Percentiles rank a stretch among this genome's conserved stretches.
Conservation (phyloP, 2,329 filamentous ascomycete species). For the Diaporthe destruens region DNA sequence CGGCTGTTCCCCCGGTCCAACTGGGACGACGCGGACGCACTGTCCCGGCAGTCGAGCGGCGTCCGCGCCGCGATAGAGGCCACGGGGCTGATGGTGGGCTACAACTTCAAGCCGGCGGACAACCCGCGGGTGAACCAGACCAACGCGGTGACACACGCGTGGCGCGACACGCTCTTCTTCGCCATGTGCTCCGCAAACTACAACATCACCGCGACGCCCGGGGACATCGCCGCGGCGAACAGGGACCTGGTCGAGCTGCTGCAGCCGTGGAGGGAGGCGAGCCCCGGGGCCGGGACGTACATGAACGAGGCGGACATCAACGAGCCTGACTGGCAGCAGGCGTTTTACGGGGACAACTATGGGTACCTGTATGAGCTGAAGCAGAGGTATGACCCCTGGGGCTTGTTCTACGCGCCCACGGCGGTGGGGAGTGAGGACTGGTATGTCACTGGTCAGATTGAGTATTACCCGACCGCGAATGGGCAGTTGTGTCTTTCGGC, state of each 20-base stretch:
- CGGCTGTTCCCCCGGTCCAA: conserved; percentile 53
- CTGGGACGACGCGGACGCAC: conserved; percentile 46
- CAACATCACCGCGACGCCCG: conserved; percentile 6
- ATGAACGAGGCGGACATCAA: conserved; percentile 38
- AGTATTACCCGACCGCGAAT: conserved; percentile 37
- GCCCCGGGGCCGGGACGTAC: conserved; percentile 44
- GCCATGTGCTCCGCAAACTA: conserved; percentile 49
- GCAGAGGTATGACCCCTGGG: conserved; percentile 41
- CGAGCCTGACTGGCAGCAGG: conserved; percentile 41
- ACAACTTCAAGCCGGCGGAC: conserved; percentile 47
- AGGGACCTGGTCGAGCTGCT: conserved; percentile 43
- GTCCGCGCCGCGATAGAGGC: conserved; percentile 44
- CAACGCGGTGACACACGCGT: conserved; percentile 62
- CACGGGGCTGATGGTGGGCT: conserved; percentile 48
- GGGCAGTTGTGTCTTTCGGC: conserved; percentile 32
- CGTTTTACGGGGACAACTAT: conserved; percentile 44
- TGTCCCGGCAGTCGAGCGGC: conserved; percentile 49
- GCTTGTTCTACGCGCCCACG: conserved; percentile 39
- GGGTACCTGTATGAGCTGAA: conserved; percentile 40
- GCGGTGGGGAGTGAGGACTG: conserved; percentile 38
- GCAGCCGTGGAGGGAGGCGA: conserved; percentile 48
- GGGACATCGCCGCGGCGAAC: conserved; percentile 45
- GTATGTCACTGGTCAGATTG: conserved; percentile 34
- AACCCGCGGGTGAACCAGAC: conserved; percentile 49
- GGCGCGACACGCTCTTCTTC: conserved; percentile 58